Conservation (phyloP, 2,329 filamentous ascomycete genomes). For the Xenoacremonium recifei region DNA sequence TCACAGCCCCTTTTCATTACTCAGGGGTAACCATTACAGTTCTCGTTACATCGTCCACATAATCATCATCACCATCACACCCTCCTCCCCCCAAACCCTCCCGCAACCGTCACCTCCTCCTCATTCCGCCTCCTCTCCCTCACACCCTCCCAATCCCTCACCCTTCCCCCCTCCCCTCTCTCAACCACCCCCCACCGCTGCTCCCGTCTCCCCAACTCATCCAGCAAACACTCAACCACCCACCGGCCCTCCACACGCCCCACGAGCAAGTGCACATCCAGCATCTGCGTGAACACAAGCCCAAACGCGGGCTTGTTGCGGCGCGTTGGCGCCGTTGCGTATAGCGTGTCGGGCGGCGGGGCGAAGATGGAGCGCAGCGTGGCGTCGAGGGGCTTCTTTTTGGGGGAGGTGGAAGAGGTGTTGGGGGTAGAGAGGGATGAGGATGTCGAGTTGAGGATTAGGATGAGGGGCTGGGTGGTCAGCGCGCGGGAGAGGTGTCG, state of each 20-base stretch:
- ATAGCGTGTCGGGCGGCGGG: slow-evolving; percentile 19
- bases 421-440: slow-evolving; percentile 3
- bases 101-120: slow-evolving; percentile 6
- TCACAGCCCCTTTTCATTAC: too few species aligned
- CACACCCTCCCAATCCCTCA: slow-evolving; percentile 39
- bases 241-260: slow-evolving; percentile 39
- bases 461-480: slow-evolving; percentile 44
- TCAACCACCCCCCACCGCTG: slow-evolving; percentile 54
- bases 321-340: slow-evolving; percentile 18
- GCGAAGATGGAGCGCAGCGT: slow-evolving; percentile 52
- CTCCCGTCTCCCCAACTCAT: slow-evolving; percentile 50
- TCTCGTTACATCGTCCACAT: too few species aligned
- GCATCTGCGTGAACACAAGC: slow-evolving; percentile 51
- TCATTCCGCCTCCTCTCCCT: slow-evolving; percentile 6
- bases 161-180: slow-evolving; percentile 34
- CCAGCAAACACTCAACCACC: slow-evolving; percentile 51
- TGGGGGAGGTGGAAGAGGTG: slow-evolving; percentile 3
- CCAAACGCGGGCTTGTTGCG: slow-evolving; percentile 53
- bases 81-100: slow-evolving; percentile 10
- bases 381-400: slow-evolving; percentile 31
- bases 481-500: slow-evolving; percentile 43
- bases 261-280: slow-evolving; percentile 52
- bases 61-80: too few species aligned
- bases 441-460: slow-evolving; percentile 54
- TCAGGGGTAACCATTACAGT: too few species aligned